Base-by-base conservation (phyloP, 768 basidiomycete genomes). In the Mycena galericulata region DNA sequence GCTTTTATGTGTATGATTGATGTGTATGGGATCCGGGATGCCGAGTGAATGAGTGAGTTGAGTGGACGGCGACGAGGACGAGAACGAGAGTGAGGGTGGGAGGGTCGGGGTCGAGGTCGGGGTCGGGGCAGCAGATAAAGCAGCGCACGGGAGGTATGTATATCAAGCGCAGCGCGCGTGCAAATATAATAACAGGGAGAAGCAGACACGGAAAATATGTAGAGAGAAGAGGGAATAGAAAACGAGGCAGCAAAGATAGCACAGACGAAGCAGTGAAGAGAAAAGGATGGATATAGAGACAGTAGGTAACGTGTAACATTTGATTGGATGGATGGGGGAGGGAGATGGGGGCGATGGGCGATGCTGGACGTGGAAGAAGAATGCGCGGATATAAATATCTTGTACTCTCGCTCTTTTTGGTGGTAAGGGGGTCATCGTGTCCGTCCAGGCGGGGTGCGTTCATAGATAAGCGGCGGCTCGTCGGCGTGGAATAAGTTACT, bases 141-240 rank as follows among this genome's bases (percentile, higher is more conserved):
- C 30, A 60, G 30, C 30, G 30, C 32, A 45, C 38, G 56, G 24
- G 17, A 43, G 30, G 46, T 49, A 30, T 50, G 20, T 45, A 58
- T 60, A 62, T 43, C 51, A 29, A 18, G 49, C 56, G 49, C 51
- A 34, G 40, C 43, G 34, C 45, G 45, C 51, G 29, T 51, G 62
- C 62, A 64, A 51, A 64, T 64, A 64, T 29, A 36, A 65, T 53
- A 58, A 30, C 62, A 54, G 30, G 11, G 34, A 20, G 34, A 45
- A 43, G 9, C 26, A n/a, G 26, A n/a, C n/a, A 55, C n/a, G 30
- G 29, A 30, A 12, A 55, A 55, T 55, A 55, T 55, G 41, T 36
- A 56, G 45, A 11, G 3, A 46, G 54, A n/a, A 8, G 30, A n/a
- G 3, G 22, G 45, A 58, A 43, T 9, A 12, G 32, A 49, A 38